Evolutionary conservation across 208 protist genomes (phyloP), one percentile per base, ranked within the genome.

Genomic region (Leishmania braziliensis): DNA sequence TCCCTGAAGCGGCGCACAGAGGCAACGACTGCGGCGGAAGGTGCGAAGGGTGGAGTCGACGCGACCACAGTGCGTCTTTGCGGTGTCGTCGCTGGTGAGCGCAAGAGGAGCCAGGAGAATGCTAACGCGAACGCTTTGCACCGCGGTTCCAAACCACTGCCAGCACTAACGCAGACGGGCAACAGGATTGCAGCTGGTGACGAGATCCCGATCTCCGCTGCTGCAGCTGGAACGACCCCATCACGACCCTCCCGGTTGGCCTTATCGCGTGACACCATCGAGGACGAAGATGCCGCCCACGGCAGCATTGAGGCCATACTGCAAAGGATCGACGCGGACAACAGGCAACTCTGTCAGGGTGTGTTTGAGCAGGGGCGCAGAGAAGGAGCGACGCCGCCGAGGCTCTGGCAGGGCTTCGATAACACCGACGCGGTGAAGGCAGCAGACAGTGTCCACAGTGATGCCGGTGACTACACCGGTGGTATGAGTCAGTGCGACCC

Each of bases 251-350:
- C 54, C 72, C 39, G 29, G 29, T 23, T 69, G 63, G 26, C 33
- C 26, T 14, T 46, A 48, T 29, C 50, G 18, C 29, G 14, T 20
- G 29, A 68, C 23, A 16, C 29, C 29, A 68, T 68, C 26, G 60
- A 58, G 36, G 51, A n/a, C 10, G 63, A 29, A 5, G 36, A 12
- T 4, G 53, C n/a, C 2, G 16, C 8, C 29, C 53, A 16, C 51
- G 72, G 63, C 53, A 60, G 75, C 81, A 70, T 86, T 46, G 86
- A 84, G 46, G 82, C 75, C 16, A 77, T 85, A 60, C 78, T 85
- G 78, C 73, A 65, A 16, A 80, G 69, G 51, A 83, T 85, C 60
- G 82, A 89, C 48, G 83, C 56, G 58, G 82, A 84, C 58, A 82
- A 87, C 72, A 23, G 23, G 10, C 79, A 69, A 74, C 76, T 86